A percentile compares a stretch with the other conserved stretches of the same genome.
Evolutionary conservation across 306 rosid species (phyloP).

Genomic region (Ammopiptanthus mongolicus): DNA sequence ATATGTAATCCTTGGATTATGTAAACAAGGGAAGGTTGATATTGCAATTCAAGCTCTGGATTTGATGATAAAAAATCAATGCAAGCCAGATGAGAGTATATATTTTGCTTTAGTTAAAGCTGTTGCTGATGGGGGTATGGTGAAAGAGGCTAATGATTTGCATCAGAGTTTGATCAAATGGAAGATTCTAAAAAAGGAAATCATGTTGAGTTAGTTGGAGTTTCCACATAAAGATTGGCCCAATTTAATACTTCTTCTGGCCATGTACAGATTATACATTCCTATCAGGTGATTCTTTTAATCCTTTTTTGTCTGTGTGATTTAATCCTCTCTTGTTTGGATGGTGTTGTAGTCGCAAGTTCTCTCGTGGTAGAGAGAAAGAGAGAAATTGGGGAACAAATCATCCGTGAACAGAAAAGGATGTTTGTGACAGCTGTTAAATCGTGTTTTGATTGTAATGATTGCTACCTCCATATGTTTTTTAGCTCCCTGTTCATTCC

Average conservation of each 20-base stretch:
- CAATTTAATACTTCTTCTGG: constrained; percentile 3
- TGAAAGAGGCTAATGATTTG: constrained; percentile 65
- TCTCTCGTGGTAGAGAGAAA: background rate
- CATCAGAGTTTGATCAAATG: constrained; percentile 49
- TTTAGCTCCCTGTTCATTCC: background rate
- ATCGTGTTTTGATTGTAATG: background rate
- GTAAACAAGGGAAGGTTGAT: constrained; percentile 57
- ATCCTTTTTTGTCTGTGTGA: constrained; percentile 9
- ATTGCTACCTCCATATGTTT: background rate
- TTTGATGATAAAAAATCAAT: constrained; percentile 56
- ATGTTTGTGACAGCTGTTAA: background rate
- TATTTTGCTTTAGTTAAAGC: constrained; percentile 54
- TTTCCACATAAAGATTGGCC: constrained; percentile 27
- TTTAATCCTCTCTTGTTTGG: background rate
- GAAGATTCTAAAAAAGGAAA: constrained; percentile 45
- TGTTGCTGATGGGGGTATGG: constrained; percentile 71
- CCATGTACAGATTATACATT: constrained; percentile 17
- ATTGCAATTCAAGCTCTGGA: constrained; percentile 67
- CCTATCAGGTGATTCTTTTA: constrained; percentile 20
- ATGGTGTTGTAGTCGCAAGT: background rate
- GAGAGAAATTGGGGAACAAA: background rate
- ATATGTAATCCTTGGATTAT: constrained; percentile 59
- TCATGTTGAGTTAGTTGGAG: constrained; percentile 26
- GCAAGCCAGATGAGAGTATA: constrained; percentile 47
- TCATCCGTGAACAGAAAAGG: background rate